phyloP scores from a whole-genome alignment of 1,139 yeast species.

The Hemisphaericaspora lyxosophila region DNA sequence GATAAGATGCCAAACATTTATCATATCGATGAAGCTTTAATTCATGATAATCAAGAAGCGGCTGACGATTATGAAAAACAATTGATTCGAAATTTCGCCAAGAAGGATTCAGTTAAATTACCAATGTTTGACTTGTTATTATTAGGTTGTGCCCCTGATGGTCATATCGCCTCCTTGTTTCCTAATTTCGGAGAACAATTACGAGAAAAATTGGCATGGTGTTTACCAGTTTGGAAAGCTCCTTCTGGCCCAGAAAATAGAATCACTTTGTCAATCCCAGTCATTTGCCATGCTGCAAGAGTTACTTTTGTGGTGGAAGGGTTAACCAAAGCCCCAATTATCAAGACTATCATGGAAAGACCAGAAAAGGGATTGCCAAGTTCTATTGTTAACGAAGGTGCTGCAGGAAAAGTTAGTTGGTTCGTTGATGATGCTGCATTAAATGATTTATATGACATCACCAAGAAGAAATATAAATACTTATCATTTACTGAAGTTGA shows the following conservation, averaged over 20 bases:
- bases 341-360: conserved; percentile 91
- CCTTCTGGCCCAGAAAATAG: conserved; percentile 88
- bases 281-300: conserved; percentile 89
- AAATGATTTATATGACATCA: conserved; percentile 71
- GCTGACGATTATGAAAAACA: conserved; percentile 90
- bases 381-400: conserved; percentile 90
- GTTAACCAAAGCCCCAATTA: conserved; percentile 89
- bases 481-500: conserved; percentile 29
- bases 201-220: conserved; percentile 94
- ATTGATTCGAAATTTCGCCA: conserved; percentile 88
- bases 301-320: conserved; percentile 96
- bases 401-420: conserved; percentile 97
- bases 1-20: conserved; percentile 66
- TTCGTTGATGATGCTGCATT: conserved; percentile 96
- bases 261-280: conserved; percentile 91
- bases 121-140: conserved; percentile 91
- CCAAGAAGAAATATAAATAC: conserved; percentile 73
- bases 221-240: conserved; percentile 88
- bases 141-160: conserved; percentile 98
- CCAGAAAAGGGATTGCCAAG: conserved; percentile 97
- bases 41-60: conserved; percentile 87
- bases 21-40: conserved; percentile 76
- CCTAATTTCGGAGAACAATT: conserved; percentile 84
- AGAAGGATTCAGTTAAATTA: conserved; percentile 89
- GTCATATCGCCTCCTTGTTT: conserved; percentile 93